Evolutionary conservation across 1,139 yeast species (phyloP).

Genomic region (Lodderomyces theae): DNA sequence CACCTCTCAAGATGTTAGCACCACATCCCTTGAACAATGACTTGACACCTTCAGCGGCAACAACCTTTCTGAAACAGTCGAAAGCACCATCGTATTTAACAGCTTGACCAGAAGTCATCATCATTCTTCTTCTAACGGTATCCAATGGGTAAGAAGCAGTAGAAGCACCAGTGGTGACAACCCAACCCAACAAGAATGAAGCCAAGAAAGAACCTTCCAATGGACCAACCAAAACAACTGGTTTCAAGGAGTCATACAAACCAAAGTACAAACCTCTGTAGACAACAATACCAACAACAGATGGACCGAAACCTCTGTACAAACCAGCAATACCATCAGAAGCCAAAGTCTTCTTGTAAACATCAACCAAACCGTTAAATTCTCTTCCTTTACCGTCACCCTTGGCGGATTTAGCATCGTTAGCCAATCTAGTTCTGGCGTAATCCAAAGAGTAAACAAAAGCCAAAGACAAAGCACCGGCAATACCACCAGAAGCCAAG

Average conservation of each 20-base stretch:
- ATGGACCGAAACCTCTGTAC: conserved; percentile 59
- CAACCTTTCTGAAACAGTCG: conserved; percentile 48
- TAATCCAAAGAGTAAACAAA: conserved; percentile 55
- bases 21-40: conserved; percentile 56
- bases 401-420: conserved; percentile 52
- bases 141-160: conserved; percentile 57
- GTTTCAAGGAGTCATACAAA: conserved; percentile 54
- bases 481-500: conserved; percentile 57
- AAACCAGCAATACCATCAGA: conserved; percentile 57
- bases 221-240: conserved; percentile 54
- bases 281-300: conserved; percentile 52
- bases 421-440: conserved; percentile 57
- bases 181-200: conserved; percentile 55
- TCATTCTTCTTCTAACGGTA: conserved; percentile 56
- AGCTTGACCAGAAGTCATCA: conserved; percentile 58
- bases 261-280: conserved; percentile 59
- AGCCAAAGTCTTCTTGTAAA: conserved; percentile 53
- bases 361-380: conserved; percentile 55
- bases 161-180: conserved; percentile 54
- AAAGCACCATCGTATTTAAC: conserved; percentile 53
- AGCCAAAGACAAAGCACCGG: conserved; percentile 56
- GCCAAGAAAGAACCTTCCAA: conserved; percentile 55
- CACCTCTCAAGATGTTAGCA: conserved; percentile 59
- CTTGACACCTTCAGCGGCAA: conserved; percentile 51
- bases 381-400: conserved; percentile 41